Evolutionary conservation across 768 basidiomycete species (phyloP), one percentile per base, ranked within the genome.

Genomic region (Leccinum rimulosum): DNA sequence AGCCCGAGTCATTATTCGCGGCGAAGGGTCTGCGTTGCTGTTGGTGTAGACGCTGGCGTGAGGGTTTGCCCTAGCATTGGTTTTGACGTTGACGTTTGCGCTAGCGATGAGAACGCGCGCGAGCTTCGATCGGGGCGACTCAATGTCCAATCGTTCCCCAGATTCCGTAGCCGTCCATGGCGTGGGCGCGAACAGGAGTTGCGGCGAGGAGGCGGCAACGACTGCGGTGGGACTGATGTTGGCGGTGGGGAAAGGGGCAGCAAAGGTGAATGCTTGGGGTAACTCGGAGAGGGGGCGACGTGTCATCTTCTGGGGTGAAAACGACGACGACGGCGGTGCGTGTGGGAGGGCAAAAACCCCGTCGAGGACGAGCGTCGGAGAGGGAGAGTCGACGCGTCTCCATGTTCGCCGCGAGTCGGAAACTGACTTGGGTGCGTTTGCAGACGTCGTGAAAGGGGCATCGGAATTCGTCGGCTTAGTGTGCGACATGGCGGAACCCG

Each of bases 101-200:
- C 40, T 40, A 2, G 4, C 22, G 4, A 50, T 55, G n/a, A 69
- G 55, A 2, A 68, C 67, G 11, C 31, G 57, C 4, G 67, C 67
- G 14, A 68, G 67, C 51, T 59, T 68, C 4, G 68, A 67, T 5
- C 67, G 60, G 5, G 67, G 68, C 1, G 65, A 68, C 8, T 66
- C 61, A 3, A 45, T 12, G 1, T 17, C 40, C 6, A 50, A 6
- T 1, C 6, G 30, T 51, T 10, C 31, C 3, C 7, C n/a, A 22
- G 19, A 10, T 4, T n/a, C 10, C 0, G 9, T 27, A 0, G 25
- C 14, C 0, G 10, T 19, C 1, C 17, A 40, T n/a, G 43, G 55
- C 9, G 40, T 22, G 9, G 9, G 7, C 6, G 6, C 10, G 2
- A 4, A 6, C 6, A 48, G 22, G 12, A 6, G 47, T 25, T 25